Percentiles rank a stretch among this genome's conserved stretches.
phyloP scores from a whole-genome alignment of 345 rosid species.

The Hypericum perforatum region DNA sequence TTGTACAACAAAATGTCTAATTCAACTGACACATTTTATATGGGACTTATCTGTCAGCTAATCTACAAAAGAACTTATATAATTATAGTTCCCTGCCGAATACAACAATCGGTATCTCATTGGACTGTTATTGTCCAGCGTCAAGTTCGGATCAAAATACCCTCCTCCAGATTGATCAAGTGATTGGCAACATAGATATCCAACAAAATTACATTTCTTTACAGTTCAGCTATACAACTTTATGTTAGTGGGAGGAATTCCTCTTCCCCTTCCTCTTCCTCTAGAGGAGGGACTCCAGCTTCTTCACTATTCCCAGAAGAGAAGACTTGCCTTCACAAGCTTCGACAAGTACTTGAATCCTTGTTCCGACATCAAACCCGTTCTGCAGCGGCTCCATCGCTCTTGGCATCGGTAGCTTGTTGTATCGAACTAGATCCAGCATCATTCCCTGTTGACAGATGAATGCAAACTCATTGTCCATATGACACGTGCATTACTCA shows the following conservation, averaged over 20 bases:
- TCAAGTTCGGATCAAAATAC: no score
- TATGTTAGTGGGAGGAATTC: background rate
- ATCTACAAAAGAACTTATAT: no score
- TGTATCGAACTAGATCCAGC: conserved; percentile 44
- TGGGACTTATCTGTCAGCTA: no score
- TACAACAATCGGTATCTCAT: no score
- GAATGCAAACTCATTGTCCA: background rate
- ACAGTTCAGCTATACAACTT: background rate
- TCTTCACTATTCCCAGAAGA: conserved; percentile 47
- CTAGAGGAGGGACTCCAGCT: conserved; percentile 29
- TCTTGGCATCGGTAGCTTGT: conserved; percentile 10
- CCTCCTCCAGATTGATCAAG: no score
- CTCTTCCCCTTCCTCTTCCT: background rate
- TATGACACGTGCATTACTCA: background rate
- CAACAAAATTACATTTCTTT: background rate
- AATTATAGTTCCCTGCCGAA: no score
- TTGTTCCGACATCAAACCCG: conserved; percentile 13
- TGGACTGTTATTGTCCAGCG: no score
- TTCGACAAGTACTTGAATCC: conserved; percentile 39
- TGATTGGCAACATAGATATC: no score
- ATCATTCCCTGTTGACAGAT: conserved; percentile 48
- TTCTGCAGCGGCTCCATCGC: conserved; percentile 13
- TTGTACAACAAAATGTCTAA: no score
- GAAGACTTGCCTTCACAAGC: conserved; percentile 58
- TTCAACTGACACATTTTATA: no score